Evolutionary conservation across 129 eudicot genomes (phyloP).

Genomic region (Pittosporum tobira): DNA sequence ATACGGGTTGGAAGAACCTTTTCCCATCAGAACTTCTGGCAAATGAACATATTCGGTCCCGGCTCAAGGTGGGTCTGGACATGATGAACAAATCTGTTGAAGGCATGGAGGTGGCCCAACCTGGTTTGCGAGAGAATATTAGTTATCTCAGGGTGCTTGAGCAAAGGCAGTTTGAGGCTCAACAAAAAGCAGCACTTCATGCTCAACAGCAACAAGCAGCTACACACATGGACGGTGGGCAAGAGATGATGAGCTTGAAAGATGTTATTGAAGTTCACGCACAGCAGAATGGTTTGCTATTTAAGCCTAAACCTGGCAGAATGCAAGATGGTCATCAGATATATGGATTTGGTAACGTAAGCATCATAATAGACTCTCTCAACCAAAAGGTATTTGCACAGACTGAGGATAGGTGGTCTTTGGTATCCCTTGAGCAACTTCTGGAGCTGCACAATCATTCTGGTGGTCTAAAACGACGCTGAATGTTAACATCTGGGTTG

Average conservation of each 20-base stretch:
- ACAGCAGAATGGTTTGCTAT: slow-evolving; percentile 52
- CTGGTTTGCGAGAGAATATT: slow-evolving; percentile 51
- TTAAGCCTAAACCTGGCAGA: slow-evolving; percentile 70
- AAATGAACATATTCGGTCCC: slow-evolving; percentile 48
- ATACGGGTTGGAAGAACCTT: slow-evolving; percentile 55
- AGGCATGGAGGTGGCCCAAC: slow-evolving; percentile 63
- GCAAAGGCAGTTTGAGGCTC: slow-evolving; percentile 63
- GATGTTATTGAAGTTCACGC: slow-evolving; percentile 66
- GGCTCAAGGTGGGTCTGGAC: slow-evolving; percentile 47
- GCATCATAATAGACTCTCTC: slow-evolving; percentile 57
- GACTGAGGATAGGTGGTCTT: slow-evolving; percentile 52
- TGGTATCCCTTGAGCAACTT: slow-evolving; percentile 67
- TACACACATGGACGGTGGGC: slow-evolving; percentile 28
- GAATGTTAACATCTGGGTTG: slow-evolving; percentile 11
- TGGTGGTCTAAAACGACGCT: slow-evolving; percentile 28
- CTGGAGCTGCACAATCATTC: slow-evolving; percentile 51
- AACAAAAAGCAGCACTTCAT: slow-evolving; percentile 38
- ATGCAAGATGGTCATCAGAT: slow-evolving; percentile 51
- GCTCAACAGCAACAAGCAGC: slow-evolving; percentile 34
- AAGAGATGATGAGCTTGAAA: slow-evolving; percentile 73
- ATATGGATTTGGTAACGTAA: slow-evolving; percentile 67
- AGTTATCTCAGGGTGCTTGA: slow-evolving; percentile 48
- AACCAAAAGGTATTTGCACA: slow-evolving; percentile 69
- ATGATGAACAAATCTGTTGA: slow-evolving; percentile 78
- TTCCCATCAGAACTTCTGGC: slow-evolving; percentile 62